phyloP scores from a whole-genome alignment of 2,329 filamentous ascomycete species.

The Apiospora rasikravindrae region DNA sequence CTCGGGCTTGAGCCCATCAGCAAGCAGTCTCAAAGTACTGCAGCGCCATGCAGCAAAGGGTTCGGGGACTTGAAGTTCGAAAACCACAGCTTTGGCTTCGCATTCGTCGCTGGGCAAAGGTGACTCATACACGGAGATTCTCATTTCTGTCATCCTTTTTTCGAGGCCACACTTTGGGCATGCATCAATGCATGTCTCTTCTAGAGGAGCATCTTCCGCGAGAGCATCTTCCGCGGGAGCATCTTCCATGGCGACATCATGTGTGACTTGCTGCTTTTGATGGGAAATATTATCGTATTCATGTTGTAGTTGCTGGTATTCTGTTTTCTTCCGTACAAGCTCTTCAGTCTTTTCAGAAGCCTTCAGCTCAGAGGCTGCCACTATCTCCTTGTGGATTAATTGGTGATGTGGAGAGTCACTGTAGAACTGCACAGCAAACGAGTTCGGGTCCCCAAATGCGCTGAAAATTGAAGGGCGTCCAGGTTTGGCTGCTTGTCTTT shows the following conservation, averaged over 20 bases:
- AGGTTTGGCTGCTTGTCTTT: not conserved
- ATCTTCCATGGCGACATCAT: too few species aligned
- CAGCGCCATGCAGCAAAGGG: slow-evolving; percentile 17
- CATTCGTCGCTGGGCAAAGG: not conserved
- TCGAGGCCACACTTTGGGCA: slow-evolving; percentile 16
- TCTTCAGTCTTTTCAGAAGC: slow-evolving; percentile 9
- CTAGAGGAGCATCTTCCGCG: too few species aligned
- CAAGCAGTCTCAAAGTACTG: slow-evolving; percentile 15
- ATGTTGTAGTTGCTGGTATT: not conserved
- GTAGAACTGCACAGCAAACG: slow-evolving; percentile 22
- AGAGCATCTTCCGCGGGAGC: too few species aligned
- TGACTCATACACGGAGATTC: slow-evolving; percentile 18
- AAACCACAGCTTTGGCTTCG: slow-evolving; percentile 17
- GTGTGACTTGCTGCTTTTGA: not conserved
- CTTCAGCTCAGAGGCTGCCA: not conserved
- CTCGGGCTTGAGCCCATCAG: not conserved
- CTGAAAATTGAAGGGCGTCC: slow-evolving; percentile 6
- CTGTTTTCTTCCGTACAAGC: not conserved
- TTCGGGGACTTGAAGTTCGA: slow-evolving; percentile 21
- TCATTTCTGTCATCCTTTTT: not conserved
- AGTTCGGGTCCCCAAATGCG: slow-evolving; percentile 1
- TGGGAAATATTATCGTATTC: not conserved
- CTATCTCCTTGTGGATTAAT: not conserved
- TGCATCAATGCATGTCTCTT: not conserved
- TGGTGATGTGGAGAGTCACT: not conserved